Evolutionary conservation across 306 rosid species (phyloP).

Genomic region (Rosa persica): DNA sequence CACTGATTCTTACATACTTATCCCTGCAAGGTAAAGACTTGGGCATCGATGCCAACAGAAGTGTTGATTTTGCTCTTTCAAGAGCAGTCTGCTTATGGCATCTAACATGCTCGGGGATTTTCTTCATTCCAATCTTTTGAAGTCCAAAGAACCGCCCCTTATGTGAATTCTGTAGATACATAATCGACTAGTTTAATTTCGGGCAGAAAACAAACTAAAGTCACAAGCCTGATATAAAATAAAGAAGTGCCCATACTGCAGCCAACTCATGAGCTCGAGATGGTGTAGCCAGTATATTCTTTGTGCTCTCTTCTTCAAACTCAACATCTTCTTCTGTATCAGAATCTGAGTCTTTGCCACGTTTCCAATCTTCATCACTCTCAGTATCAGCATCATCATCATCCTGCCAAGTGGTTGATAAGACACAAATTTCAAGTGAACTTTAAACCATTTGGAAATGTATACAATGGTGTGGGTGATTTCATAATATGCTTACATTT

Average conservation of each 20-base stretch:
- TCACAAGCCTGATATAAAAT: constrained; percentile 19
- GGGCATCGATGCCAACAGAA: constrained; percentile 80
- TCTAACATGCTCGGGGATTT: constrained; percentile 76
- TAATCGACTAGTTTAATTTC: constrained; percentile 20
- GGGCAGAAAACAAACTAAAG: constrained; percentile 27
- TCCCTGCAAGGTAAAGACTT: constrained; percentile 87
- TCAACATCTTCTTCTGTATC: constrained; percentile 74
- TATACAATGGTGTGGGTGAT: background rate
- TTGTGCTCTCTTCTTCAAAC: constrained; percentile 57
- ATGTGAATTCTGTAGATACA: constrained; percentile 59
- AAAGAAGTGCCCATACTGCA: constrained; percentile 58
- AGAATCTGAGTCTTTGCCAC: constrained; percentile 48
- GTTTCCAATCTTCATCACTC: constrained; percentile 75
- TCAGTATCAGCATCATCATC: constrained; percentile 62
- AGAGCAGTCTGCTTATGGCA: constrained; percentile 84
- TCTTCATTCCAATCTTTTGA: constrained; percentile 80
- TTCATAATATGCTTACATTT: constrained; percentile 45
- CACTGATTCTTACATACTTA: constrained; percentile 56
- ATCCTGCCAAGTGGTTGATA: constrained; percentile 48
- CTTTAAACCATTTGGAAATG: background rate
- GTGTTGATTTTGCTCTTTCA: constrained; percentile 88
- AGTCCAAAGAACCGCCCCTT: constrained; percentile 81
- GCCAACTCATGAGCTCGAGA: constrained; percentile 54
- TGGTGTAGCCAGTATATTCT: constrained; percentile 37
- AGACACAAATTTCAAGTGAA: constrained; percentile 9